phyloP scores from a whole-genome alignment of 352 stramenopile species.

The Phytophthora syringae region DNA sequence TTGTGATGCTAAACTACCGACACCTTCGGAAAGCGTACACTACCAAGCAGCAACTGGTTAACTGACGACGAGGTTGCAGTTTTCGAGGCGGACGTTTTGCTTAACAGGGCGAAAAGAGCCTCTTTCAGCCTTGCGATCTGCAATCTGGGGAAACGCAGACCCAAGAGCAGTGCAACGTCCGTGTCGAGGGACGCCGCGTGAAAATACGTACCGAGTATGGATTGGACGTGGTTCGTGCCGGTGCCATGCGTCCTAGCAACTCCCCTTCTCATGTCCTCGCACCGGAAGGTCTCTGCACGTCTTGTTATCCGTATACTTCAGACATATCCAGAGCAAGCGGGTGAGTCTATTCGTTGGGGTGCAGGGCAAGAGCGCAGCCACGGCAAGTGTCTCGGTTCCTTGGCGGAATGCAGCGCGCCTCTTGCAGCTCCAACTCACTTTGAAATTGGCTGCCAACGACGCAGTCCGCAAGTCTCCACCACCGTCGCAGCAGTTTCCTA shows the following conservation, averaged over 20 bases:
- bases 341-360: slow-evolving; percentile 18
- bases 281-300: slow-evolving; percentile 29
- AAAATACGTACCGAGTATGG: too few relatives aligned
- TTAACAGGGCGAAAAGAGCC: slow-evolving; percentile 20
- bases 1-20: background rate
- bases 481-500: slow-evolving; percentile 8
- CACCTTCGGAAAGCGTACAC: slow-evolving; percentile 1
- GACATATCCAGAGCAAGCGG: slow-evolving; percentile 22
- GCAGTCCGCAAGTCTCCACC: slow-evolving; percentile 15
- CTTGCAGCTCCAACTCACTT: slow-evolving; percentile 24
- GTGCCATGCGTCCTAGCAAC: slow-evolving; percentile 21
- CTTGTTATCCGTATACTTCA: slow-evolving; percentile 34
- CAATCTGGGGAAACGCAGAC: slow-evolving; percentile 34
- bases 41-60: background rate
- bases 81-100: slow-evolving; percentile 15
- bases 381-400: slow-evolving; percentile 18
- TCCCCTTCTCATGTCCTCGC: slow-evolving; percentile 26
- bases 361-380: slow-evolving; percentile 27
- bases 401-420: slow-evolving; percentile 13
- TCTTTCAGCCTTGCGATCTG: slow-evolving; percentile 12
- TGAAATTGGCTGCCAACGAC: slow-evolving; percentile 30
- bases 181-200: slow-evolving; percentile 37
- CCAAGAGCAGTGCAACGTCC: slow-evolving; percentile 24
- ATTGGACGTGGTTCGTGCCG: slow-evolving; percentile 17
- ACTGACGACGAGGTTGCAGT: slow-evolving; percentile 11